Evolutionary conservation across 768 basidiomycete species (phyloP).

Genomic region (Neoboletus subvelutipes): DNA sequence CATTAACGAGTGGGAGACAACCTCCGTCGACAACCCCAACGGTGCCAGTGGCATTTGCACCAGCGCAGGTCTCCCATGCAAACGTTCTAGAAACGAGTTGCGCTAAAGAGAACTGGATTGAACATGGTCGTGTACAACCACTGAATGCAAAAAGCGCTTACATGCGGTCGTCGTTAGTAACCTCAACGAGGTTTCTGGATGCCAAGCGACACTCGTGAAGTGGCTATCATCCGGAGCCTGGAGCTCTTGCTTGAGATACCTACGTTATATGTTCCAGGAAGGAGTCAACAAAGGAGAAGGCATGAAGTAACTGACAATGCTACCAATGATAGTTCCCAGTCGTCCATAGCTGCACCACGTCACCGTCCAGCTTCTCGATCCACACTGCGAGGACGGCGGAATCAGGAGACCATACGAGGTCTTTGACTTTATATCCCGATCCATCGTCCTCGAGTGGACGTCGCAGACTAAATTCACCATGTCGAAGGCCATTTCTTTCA

Average conservation of each 20-base stretch:
- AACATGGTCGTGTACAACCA: not conserved
- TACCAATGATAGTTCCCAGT: conserved; percentile 95
- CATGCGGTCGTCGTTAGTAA: conserved; percentile 67
- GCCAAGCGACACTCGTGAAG: conserved; percentile 82
- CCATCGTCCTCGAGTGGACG: conserved; percentile 33
- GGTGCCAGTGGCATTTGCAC: conserved; percentile 77
- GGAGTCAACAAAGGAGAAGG: conserved; percentile 5
- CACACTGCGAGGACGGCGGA: conserved; percentile 84
- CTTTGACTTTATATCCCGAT: conserved; percentile 73
- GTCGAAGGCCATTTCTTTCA: conserved; percentile 90
- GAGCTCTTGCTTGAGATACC: conserved; percentile 94
- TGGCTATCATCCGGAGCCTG: conserved; percentile 47
- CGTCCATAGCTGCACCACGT: conserved; percentile 93
- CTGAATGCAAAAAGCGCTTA: conserved; percentile 35
- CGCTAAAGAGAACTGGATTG: conserved; percentile 33
- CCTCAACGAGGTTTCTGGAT: conserved; percentile 72
- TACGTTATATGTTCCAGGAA: conserved; percentile 26
- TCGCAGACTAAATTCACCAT: conserved; percentile 80
- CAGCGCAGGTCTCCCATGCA: conserved; percentile 76
- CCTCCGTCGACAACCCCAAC: conserved; percentile 90
- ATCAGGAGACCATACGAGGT: conserved; percentile 85
- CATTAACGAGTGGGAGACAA: conserved; percentile 38
- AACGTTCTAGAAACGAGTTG: conserved; percentile 61
- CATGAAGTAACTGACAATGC: conserved; percentile 1
- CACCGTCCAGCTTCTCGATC: conserved; percentile 66